Percentiles rank a stretch among this genome's conserved stretches.
These are phyloP conservation scores for Phytophthora melonis DNA, from an alignment of 352 stramenopile species.

Conservation along the genomic window DNA sequence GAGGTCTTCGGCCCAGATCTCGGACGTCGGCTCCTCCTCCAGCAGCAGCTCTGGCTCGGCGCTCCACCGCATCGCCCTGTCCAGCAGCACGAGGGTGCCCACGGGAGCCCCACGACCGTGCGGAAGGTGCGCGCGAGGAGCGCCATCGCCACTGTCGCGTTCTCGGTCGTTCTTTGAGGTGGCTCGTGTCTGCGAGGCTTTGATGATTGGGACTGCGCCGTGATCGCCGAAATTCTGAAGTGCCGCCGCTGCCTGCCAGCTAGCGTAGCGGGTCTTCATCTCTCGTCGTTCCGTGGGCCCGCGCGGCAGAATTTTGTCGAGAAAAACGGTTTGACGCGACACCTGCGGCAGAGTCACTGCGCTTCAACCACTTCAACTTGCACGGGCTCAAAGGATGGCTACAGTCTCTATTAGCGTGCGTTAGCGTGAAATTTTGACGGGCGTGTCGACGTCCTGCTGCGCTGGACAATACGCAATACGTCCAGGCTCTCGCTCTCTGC, in stretches of 20 bases:
- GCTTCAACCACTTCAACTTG: constrained; percentile 27
- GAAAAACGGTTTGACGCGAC: constrained; percentile 19
- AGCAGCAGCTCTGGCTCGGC: neutral
- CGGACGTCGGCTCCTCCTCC: constrained; percentile 17
- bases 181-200: neutral
- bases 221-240: constrained; percentile 28
- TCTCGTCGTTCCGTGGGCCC: neutral
- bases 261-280: constrained; percentile 1
- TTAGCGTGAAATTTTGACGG: constrained; percentile 1
- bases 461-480: constrained; percentile 1
- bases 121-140: constrained; percentile 33
- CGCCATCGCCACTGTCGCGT: constrained; percentile 30
- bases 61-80: constrained; percentile 24
- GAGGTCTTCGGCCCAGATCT: constrained; percentile 33
- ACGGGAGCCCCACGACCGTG: constrained; percentile 22
- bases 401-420: constrained; percentile 19
- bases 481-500: constrained; percentile 15
- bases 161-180: constrained; percentile 31
- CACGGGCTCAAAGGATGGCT: neutral
- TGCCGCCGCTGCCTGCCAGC: constrained; percentile 7
- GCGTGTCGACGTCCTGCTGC: constrained; percentile 3
- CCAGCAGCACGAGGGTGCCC: constrained; percentile 27
- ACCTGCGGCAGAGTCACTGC: constrained; percentile 5
- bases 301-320: constrained; percentile 18
- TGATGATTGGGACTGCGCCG: constrained; percentile 6